Evolutionary conservation across 2,329 filamentous ascomycete genomes (phyloP).

Genomic region (Venturiaceae sp.): DNA sequence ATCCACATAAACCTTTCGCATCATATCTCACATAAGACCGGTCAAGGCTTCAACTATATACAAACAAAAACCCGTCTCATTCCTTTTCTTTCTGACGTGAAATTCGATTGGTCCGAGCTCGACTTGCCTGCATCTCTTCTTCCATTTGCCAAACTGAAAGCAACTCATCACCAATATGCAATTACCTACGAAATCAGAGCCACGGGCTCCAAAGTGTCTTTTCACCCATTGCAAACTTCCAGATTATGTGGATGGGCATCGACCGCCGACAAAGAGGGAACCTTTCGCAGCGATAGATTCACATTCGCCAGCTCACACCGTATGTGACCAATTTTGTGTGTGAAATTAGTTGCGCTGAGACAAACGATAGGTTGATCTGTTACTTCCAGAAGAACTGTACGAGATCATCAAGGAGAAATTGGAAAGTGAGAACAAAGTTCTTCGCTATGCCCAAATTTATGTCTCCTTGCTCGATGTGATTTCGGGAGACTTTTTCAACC

Average conservation of each 20-base stretch:
- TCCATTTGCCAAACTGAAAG: not conserved
- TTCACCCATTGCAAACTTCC: constrained; percentile 60
- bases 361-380: constrained; percentile 50
- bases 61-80: no score
- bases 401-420: constrained; percentile 45
- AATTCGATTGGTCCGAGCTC: not conserved
- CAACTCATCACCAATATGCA: not conserved
- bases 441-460: constrained; percentile 56
- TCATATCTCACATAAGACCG: no score
- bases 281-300: constrained; percentile 62
- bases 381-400: constrained; percentile 59
- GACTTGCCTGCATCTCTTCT: not conserved
- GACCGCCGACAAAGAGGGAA: constrained; percentile 61
- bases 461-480: constrained; percentile 66
- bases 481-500: constrained; percentile 66
- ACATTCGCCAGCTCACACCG: constrained; percentile 61
- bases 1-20: no score
- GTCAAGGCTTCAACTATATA: no score
- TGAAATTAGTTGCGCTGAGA: not conserved
- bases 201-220: constrained; percentile 51
- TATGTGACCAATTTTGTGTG: constrained; percentile 20
- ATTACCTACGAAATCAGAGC: not conserved
- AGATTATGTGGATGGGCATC: constrained; percentile 58
- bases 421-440: constrained; percentile 25
- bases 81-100: not conserved